Evolutionary conservation across 257 asterid species (phyloP).

Genomic region (Rehmannia glutinosa): DNA sequence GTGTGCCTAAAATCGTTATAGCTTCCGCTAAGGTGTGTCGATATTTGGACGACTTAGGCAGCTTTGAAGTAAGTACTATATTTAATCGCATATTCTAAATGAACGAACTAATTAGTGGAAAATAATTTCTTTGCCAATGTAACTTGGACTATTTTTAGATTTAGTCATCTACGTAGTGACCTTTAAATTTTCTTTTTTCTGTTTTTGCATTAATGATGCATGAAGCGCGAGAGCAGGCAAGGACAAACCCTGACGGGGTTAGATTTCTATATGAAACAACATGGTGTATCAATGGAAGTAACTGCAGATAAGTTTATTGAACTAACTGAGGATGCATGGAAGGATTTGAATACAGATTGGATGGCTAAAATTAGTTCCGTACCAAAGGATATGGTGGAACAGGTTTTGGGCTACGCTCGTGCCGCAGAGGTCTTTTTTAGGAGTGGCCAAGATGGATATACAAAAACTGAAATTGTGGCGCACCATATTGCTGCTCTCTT

Average conservation of each 20-base stretch:
- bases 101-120: too few species aligned
- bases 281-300: not conserved
- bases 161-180: too few species aligned
- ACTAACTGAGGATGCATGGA: conserved; percentile 14
- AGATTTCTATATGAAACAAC: conserved; percentile 5
- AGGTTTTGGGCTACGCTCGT: not conserved
- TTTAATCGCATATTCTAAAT: too few species aligned
- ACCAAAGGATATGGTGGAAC: not conserved
- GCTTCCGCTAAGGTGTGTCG: not conserved
- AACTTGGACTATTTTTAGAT: too few species aligned
- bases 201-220: not conserved
- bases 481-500: not conserved
- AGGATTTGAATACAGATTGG: not conserved
- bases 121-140: too few species aligned
- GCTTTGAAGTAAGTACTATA: not conserved
- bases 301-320: not conserved
- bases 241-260: not conserved
- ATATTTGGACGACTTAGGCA: not conserved
- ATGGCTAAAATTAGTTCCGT: not conserved
- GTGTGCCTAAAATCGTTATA: not conserved
- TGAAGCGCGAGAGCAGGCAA: conserved; percentile 4
- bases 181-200: not conserved
- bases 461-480: not conserved
- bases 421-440: not conserved
- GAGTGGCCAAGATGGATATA: not conserved